Conservation (phyloP, 352 stramenopile genomes). For the Phytophthora constricta region DNA sequence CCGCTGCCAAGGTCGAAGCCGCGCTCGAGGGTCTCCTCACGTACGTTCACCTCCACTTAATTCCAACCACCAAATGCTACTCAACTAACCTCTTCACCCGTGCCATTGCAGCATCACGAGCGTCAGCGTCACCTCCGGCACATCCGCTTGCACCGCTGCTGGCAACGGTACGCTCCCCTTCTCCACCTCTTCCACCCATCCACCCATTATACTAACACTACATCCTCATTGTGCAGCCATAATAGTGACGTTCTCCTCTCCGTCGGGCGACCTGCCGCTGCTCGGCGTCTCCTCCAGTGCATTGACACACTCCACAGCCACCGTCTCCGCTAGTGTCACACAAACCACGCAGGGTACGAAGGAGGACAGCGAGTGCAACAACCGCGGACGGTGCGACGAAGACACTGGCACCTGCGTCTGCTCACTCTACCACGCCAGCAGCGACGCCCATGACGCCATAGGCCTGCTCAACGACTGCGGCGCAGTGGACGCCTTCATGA, state of each 20-base stretch:
- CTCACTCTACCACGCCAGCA: slow-evolving; percentile 61
- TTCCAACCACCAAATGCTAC: too few relatives aligned
- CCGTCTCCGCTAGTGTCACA: slow-evolving; percentile 38
- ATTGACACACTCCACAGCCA: slow-evolving; percentile 47
- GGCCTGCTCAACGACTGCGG: slow-evolving; percentile 70
- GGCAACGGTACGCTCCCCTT: slow-evolving; percentile 41
- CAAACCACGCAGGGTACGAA: slow-evolving; percentile 54
- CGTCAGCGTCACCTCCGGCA: slow-evolving; percentile 52
- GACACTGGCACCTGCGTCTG: slow-evolving; percentile 71
- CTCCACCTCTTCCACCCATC: neutral
- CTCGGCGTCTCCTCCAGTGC: slow-evolving; percentile 39
- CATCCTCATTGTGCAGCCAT: slow-evolving; percentile 47
- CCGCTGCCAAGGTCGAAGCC: slow-evolving; percentile 31
- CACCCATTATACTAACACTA: neutral
- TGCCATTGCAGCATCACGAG: slow-evolving; percentile 66
- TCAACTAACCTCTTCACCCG: too few relatives aligned
- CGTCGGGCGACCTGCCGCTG: slow-evolving; percentile 64
- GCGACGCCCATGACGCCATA: slow-evolving; percentile 55
- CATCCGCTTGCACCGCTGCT: slow-evolving; percentile 45
- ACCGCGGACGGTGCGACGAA: slow-evolving; percentile 74
- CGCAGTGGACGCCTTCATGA: slow-evolving; percentile 67
- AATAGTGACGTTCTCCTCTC: slow-evolving; percentile 66
- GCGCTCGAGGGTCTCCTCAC: slow-evolving; percentile 65
- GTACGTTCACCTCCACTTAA: too few relatives aligned
- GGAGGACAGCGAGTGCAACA: slow-evolving; percentile 80